Evolutionary conservation across 2,329 filamentous ascomycete species (phyloP).

Genomic region (Alternaria sp.): DNA sequence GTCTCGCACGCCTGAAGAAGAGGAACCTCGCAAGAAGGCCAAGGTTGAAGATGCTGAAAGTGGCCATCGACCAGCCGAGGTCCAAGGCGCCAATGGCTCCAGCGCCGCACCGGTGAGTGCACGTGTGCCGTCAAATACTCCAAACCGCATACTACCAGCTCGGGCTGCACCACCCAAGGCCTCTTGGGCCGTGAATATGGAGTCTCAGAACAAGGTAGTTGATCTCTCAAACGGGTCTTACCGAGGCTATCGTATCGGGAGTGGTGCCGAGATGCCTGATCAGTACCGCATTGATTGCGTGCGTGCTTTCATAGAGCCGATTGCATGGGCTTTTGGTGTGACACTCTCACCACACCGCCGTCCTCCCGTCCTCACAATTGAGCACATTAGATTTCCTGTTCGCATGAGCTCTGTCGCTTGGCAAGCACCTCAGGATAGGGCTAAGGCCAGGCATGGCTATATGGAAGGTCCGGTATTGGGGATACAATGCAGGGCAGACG

Average conservation of each 20-base stretch:
- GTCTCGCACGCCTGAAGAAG: constrained; percentile 15
- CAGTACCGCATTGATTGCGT: constrained; percentile 63
- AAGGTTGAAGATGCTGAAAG: constrained; percentile 41
- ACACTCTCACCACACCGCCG: constrained; percentile 56
- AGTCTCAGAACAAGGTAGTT: constrained; percentile 23
- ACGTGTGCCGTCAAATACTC: constrained; percentile 16
- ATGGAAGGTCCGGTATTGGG: constrained; percentile 65
- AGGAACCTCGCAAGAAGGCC: constrained; percentile 48
- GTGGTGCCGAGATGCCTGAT: constrained; percentile 65
- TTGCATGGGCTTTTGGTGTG: constrained; percentile 64
- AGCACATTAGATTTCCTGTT: constrained; percentile 62
- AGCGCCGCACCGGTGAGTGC: constrained; percentile 10
- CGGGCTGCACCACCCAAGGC: constrained; percentile 36
- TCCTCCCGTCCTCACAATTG: constrained; percentile 56
- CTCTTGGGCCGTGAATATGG: constrained; percentile 31
- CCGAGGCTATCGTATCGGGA: constrained; percentile 64
- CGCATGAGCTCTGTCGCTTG: constrained; percentile 63
- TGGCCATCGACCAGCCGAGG: constrained; percentile 14
- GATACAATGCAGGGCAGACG: constrained; percentile 62
- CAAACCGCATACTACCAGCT: constrained; percentile 36
- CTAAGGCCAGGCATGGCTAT: constrained; percentile 59
- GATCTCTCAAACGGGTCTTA: constrained; percentile 53
- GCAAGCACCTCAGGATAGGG: constrained; percentile 59
- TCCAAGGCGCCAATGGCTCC: constrained; percentile 17
- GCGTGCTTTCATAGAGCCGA: constrained; percentile 63